A percentile compares a stretch with the other conserved stretches of the same genome.
These are phyloP conservation scores for Macrophomina pseudophaseolina DNA, from an alignment of 2,329 filamentous ascomycete genomes.

Conservation along the genomic window DNA sequence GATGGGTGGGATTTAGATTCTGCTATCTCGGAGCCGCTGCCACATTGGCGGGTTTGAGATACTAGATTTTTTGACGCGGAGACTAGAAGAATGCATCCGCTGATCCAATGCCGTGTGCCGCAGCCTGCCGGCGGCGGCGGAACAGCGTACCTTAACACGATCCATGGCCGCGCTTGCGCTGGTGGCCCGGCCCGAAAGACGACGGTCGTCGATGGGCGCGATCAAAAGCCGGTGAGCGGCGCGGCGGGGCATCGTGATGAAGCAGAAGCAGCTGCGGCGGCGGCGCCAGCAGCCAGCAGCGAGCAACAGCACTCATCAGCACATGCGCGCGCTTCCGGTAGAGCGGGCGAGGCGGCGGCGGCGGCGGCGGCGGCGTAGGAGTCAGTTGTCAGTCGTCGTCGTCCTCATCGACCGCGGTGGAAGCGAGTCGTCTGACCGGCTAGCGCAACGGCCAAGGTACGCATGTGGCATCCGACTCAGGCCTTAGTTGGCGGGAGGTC, in stretches of 20 bases:
- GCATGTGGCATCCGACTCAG: conserved; percentile 16
- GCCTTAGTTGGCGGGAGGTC: background rate
- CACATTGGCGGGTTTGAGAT: conserved; percentile 12
- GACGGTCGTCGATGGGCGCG: conserved; percentile 9
- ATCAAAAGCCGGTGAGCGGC: conserved; percentile 22
- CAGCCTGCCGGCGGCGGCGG: conserved; percentile 14
- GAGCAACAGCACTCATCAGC: background rate
- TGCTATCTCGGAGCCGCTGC: conserved; percentile 20
- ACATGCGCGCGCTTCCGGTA: conserved; percentile 15
- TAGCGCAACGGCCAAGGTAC: conserved; percentile 17
- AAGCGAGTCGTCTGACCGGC: conserved; percentile 20
- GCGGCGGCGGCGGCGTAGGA: background rate
- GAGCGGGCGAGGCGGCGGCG: background rate
- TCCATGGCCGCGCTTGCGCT: background rate
- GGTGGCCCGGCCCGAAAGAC: conserved; percentile 18
- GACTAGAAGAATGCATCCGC: conserved; percentile 7
- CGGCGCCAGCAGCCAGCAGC: background rate
- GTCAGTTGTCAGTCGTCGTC: too few species aligned
- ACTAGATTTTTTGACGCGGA: background rate
- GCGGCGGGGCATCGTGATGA: too few species aligned
- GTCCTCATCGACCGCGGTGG: background rate
- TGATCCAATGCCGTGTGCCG: conserved; percentile 11
- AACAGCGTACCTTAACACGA: conserved; percentile 12
- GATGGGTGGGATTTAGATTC: conserved; percentile 17
- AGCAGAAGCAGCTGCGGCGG: background rate